phyloP scores from a whole-genome alignment of 345 rosid species.

The Eutrema japonicum region DNA sequence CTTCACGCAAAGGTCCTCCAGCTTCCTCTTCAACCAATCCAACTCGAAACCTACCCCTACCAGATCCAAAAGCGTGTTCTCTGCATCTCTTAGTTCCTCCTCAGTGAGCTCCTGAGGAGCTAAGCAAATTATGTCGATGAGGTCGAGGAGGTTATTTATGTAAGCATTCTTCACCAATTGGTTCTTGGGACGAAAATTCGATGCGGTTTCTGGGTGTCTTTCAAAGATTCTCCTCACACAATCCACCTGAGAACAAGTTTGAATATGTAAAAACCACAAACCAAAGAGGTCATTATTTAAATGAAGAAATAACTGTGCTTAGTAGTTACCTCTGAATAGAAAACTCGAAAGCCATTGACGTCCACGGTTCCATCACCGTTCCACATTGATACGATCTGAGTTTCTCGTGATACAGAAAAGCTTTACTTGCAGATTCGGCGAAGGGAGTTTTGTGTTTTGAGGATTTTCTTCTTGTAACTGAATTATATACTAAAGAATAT shows the following conservation, averaged over 20 bases:
- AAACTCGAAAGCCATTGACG: constrained; percentile 41
- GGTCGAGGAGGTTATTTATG: constrained; percentile 39
- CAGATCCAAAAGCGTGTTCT: constrained; percentile 36
- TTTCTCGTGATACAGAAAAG: constrained; percentile 19
- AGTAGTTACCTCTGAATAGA: constrained; percentile 33
- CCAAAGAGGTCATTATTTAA: neutral
- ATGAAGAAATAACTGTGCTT: neutral
- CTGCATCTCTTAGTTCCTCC: constrained; percentile 36
- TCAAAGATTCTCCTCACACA: constrained; percentile 41
- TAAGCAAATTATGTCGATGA: constrained; percentile 36
- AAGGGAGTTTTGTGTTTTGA: constrained; percentile 16
- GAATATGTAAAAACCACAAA: neutral
- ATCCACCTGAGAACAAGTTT: constrained; percentile 37
- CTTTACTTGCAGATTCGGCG: neutral
- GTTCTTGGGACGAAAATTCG: constrained; percentile 36
- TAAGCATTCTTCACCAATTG: constrained; percentile 38
- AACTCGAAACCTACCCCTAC: constrained; percentile 39
- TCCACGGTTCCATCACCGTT: constrained; percentile 46
- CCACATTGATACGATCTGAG: constrained; percentile 35
- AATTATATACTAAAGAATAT: constrained; percentile 32
- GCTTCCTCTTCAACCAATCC: constrained; percentile 43
- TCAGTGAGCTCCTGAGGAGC: constrained; percentile 42
- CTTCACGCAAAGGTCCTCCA: constrained; percentile 36
- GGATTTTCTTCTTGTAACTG: constrained; percentile 23
- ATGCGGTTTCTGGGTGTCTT: constrained; percentile 43